These are phyloP conservation scores for Phlebiopsis gigantea DNA, from an alignment of 768 basidiomycete species.

Conservation along the genomic window DNA sequence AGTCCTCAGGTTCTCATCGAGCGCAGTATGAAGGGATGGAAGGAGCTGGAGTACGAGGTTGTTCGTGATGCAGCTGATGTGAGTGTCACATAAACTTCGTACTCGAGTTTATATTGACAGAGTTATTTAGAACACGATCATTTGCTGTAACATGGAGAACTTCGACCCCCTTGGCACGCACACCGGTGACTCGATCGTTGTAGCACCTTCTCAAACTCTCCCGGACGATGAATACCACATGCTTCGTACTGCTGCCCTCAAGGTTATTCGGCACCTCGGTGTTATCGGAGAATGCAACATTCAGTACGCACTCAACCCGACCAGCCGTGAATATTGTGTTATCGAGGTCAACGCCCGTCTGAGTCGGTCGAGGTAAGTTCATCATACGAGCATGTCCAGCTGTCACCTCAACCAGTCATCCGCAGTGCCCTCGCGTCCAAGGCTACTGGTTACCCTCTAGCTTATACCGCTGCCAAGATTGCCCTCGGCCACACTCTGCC, in stretches of 20 bases:
- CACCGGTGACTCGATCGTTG: conserved; percentile 98
- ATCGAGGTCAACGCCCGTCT: conserved; percentile 98
- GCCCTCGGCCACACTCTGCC: conserved; percentile 96
- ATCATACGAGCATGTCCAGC: not conserved
- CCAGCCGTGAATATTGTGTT: conserved; percentile 90
- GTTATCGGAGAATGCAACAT: conserved; percentile 96
- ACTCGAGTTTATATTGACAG: not conserved
- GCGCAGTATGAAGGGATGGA: conserved; percentile 99
- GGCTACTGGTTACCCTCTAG: conserved; percentile 97
- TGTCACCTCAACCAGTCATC: conserved; percentile 2
- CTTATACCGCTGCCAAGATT: conserved; percentile 98
- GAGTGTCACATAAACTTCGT: conserved; percentile 29
- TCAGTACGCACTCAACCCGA: conserved; percentile 96
- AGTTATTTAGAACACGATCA: conserved; percentile 84
- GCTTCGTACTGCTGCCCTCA: conserved; percentile 96
- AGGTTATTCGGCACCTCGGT: conserved; percentile 79
- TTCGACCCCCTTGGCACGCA: conserved; percentile 99
- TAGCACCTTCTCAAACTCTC: conserved; percentile 95
- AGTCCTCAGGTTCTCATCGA: conserved; percentile 97
- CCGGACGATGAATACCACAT: conserved; percentile 99
- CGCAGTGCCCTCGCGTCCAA: conserved; percentile 91
- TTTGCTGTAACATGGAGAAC: conserved; percentile 99
- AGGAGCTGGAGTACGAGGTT: conserved; percentile 98
- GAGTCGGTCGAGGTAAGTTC: conserved; percentile 69
- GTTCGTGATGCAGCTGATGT: conserved; percentile 97